Conservation (phyloP, 2,329 filamentous ascomycete species). For the Alternaria ethzedia region DNA sequence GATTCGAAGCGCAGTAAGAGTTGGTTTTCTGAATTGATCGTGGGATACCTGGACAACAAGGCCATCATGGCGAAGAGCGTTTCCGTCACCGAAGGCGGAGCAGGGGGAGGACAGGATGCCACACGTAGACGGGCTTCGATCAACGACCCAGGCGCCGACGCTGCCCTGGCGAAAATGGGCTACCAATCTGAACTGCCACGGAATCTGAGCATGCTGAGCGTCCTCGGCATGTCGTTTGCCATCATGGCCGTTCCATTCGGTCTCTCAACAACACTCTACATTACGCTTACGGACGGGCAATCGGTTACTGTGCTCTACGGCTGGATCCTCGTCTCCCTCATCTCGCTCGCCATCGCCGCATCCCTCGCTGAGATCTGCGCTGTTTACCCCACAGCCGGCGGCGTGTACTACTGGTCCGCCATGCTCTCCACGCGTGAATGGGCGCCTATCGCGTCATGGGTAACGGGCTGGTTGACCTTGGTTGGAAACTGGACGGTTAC, state of each 20-base stretch:
- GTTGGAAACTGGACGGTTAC: slow-evolving; percentile 77
- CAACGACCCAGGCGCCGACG: slow-evolving; percentile 59
- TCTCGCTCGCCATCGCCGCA: slow-evolving; percentile 71
- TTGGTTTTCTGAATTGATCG: background rate
- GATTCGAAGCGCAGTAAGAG: background rate
- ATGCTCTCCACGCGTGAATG: slow-evolving; percentile 70
- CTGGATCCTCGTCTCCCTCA: slow-evolving; percentile 70
- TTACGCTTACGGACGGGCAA: slow-evolving; percentile 72
- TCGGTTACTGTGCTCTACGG: slow-evolving; percentile 74
- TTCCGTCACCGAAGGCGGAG: slow-evolving; percentile 25
- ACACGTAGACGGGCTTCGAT: slow-evolving; percentile 22
- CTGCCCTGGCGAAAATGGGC: slow-evolving; percentile 69
- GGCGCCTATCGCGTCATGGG: slow-evolving; percentile 71
- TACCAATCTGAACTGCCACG: slow-evolving; percentile 71
- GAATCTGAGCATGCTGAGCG: slow-evolving; percentile 71
- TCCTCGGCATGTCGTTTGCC: slow-evolving; percentile 73
- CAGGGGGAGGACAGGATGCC: slow-evolving; percentile 2
- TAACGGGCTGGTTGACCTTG: slow-evolving; percentile 74
- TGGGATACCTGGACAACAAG: background rate
- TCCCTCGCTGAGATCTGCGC: slow-evolving; percentile 79
- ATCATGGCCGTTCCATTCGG: slow-evolving; percentile 78
- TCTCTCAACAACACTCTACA: slow-evolving; percentile 71
- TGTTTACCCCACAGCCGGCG: slow-evolving; percentile 76
- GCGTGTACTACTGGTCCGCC: slow-evolving; percentile 74
- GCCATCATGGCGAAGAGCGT: slow-evolving; percentile 23